These are phyloP conservation scores for Botrytis fragariae DNA, from an alignment of 2,329 filamentous ascomycete genomes.

Conservation along the genomic window DNA sequence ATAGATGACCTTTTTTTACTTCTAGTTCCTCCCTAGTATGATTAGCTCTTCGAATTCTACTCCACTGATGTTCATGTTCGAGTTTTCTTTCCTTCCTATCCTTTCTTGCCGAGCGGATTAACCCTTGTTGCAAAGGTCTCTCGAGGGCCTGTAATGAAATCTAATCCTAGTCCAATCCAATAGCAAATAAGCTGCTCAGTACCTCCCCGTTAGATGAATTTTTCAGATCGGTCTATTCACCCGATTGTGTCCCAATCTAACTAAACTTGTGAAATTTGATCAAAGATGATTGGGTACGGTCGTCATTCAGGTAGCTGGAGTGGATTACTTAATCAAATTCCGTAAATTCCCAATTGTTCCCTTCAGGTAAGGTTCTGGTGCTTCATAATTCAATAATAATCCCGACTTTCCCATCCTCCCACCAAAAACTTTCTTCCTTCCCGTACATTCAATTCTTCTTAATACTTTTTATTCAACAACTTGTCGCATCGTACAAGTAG, in stretches of 20 bases:
- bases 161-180: background rate
- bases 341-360: background rate
- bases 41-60: background rate
- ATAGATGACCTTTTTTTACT: background rate
- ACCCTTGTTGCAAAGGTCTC: background rate
- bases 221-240: background rate
- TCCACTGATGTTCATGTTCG: background rate
- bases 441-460: background rate
- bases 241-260: background rate
- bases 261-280: background rate
- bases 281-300: background rate
- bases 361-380: background rate
- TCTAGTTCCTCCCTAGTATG: background rate
- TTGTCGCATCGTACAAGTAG: background rate
- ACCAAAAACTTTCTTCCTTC: background rate
- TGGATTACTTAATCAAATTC: constrained; percentile 9
- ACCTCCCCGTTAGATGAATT: background rate
- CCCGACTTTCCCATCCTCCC: background rate
- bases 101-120: background rate
- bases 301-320: background rate
- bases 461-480: background rate
- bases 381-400: background rate
- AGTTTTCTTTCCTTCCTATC: background rate
- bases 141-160: background rate
- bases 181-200: background rate